Evolutionary conservation across 2,329 filamentous ascomycete species (phyloP).

Genomic region (Fusarium gaditjirri): DNA sequence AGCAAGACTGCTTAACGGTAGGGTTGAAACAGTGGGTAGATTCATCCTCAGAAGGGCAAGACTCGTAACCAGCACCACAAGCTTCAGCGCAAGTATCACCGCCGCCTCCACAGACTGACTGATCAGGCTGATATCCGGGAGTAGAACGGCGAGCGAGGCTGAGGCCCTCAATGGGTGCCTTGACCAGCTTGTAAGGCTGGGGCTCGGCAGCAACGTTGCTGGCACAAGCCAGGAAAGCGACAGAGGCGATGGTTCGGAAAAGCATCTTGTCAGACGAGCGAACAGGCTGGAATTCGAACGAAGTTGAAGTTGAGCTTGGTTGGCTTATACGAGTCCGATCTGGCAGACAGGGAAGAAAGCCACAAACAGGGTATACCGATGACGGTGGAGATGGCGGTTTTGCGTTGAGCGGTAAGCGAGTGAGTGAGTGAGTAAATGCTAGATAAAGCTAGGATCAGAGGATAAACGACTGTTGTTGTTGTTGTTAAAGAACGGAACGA

Average conservation of each 20-base stretch:
- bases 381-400: constrained; percentile 31
- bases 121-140: constrained; percentile 61
- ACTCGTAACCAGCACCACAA: constrained; percentile 61
- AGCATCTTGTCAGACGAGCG: constrained; percentile 47
- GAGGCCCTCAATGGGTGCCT: constrained; percentile 51
- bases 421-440: constrained; percentile 3
- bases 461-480: constrained; percentile 14
- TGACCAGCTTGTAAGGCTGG: constrained; percentile 52
- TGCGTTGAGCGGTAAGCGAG: constrained; percentile 21
- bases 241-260: constrained; percentile 47
- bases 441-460: constrained; percentile 28
- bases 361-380: constrained; percentile 36
- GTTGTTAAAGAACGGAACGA: constrained; percentile 43
- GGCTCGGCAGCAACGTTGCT: constrained; percentile 46
- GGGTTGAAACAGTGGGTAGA: constrained; percentile 69
- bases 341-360: constrained; percentile 36
- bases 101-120: constrained; percentile 56
- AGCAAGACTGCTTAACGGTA: constrained; percentile 64
- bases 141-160: constrained; percentile 57
- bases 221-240: constrained; percentile 51
- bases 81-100: constrained; percentile 65
- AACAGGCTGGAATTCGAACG: constrained; percentile 4
- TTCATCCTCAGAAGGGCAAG: constrained; percentile 61
- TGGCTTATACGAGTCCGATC: constrained; percentile 26
- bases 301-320: constrained; percentile 12